A percentile compares a stretch with the other conserved stretches of the same genome.
These are phyloP conservation scores for Geranium incanum DNA, from an alignment of 441 rosid genomes.

Conservation along the genomic window DNA sequence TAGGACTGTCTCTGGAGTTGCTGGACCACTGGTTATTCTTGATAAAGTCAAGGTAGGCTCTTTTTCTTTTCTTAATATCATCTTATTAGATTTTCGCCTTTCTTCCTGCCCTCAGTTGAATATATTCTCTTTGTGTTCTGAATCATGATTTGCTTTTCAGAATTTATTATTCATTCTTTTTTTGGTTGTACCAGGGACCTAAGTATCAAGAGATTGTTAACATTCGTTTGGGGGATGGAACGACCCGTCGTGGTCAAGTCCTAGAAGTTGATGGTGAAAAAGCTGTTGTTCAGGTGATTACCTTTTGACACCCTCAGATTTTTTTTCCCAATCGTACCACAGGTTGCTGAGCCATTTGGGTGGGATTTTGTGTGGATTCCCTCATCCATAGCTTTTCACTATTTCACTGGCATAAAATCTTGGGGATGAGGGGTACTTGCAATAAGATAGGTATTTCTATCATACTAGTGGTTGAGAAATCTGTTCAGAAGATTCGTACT, in stretches of 20 bases:
- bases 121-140: not conserved
- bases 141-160: not conserved
- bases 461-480: too few relatives aligned
- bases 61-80: not conserved
- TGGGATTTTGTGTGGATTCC: not conserved
- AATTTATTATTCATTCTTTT: conserved; percentile 1
- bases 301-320: too few relatives aligned
- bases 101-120: not conserved
- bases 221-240: conserved; percentile 80
- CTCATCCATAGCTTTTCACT: not conserved
- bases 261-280: conserved; percentile 97
- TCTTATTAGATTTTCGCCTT: not conserved
- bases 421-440: too few relatives aligned
- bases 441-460: too few relatives aligned
- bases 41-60: conserved; percentile 71
- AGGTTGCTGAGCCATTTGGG: not conserved
- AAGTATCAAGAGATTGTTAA: conserved; percentile 94
- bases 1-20: conserved; percentile 83
- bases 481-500: too few relatives aligned
- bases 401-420: too few relatives aligned
- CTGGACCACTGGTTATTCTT: conserved; percentile 42
- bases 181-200: conserved; percentile 49
- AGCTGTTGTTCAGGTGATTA: conserved; percentile 69
- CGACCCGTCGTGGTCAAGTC: conserved; percentile 87
- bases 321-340: conserved; percentile 7